Percentiles rank a stretch among this genome's conserved stretches.
Conservation (phyloP, 106 monocot species). For the Dioscorea alata region DNA sequence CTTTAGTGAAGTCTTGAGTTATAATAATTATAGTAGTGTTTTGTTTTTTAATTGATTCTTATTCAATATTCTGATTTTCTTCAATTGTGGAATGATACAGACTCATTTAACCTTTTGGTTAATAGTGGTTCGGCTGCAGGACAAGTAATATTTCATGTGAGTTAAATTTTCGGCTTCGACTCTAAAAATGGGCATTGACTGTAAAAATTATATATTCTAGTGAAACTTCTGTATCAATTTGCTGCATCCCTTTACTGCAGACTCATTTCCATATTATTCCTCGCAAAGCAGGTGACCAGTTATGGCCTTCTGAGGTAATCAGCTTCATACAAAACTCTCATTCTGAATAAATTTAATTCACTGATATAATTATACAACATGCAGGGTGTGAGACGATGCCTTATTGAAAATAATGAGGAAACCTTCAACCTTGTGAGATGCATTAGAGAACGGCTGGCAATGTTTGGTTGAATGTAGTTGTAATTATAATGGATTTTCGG, state of each 20-base stretch:
- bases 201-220: too few species aligned
- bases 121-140: constrained; percentile 91
- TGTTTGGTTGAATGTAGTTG: too few species aligned
- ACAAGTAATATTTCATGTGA: constrained; percentile 97
- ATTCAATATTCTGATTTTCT: background rate
- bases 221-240: too few species aligned
- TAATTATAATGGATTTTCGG: too few species aligned
- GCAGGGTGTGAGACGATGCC: constrained; percentile 49
- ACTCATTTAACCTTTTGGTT: constrained; percentile 87
- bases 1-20: too few species aligned
- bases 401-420: constrained; percentile 31
- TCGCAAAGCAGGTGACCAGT: constrained; percentile 65
- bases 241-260: constrained; percentile 21
- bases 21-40: background rate
- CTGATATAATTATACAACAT: background rate
- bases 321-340: too few species aligned
- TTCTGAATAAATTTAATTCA: too few species aligned
- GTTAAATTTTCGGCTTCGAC: constrained; percentile 6
- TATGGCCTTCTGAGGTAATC: constrained; percentile 81
- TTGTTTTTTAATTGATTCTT: background rate
- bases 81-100: constrained; percentile 22
- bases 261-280: constrained; percentile 98
- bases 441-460: constrained; percentile 31
- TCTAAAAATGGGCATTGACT: background rate
- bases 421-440: constrained; percentile 28